Conservation (phyloP, 495 filamentous ascomycete species). For the Barbatosphaeria neglecta region DNA sequence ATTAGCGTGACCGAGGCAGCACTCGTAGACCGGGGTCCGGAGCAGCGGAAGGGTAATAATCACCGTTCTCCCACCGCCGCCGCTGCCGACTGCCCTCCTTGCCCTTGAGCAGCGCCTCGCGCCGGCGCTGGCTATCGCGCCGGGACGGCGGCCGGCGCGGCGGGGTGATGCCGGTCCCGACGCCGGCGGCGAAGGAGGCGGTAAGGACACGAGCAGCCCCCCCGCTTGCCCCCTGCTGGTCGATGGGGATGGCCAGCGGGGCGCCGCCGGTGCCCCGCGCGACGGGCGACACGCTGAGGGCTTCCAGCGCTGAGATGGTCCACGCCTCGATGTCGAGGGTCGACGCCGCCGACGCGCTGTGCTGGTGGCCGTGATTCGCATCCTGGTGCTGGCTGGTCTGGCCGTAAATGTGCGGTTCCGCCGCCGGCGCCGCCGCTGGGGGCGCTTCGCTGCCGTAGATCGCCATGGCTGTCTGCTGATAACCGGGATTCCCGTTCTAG, state of each 20-base stretch:
- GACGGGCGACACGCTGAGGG: constrained; percentile 33
- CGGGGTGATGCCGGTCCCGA: constrained; percentile 15
- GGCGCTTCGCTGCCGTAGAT: constrained; percentile 27
- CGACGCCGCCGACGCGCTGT: constrained; percentile 17
- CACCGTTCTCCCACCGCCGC: constrained; percentile 94
- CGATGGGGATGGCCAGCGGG: constrained; percentile 37
- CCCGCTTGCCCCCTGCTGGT: constrained; percentile 9
- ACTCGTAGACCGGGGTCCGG: not conserved
- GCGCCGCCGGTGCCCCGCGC: constrained; percentile 29
- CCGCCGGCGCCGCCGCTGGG: not conserved
- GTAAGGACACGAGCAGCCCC: constrained; percentile 6
- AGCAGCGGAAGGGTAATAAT: not conserved
- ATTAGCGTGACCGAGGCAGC: too few relatives aligned
- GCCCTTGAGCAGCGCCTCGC: constrained; percentile 77
- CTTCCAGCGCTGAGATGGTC: constrained; percentile 36
- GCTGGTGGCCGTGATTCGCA: constrained; percentile 15
- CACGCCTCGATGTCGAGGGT: constrained; percentile 37
- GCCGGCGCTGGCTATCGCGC: constrained; percentile 32
- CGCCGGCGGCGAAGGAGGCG: constrained; percentile 1
- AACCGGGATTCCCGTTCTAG: too few relatives aligned
- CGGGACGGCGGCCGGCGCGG: constrained; percentile 23
- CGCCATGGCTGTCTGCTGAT: too few relatives aligned
- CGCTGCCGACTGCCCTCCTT: constrained; percentile 84
- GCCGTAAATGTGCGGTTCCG: constrained; percentile 7
- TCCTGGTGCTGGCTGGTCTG: too few relatives aligned